Percentiles rank a stretch among this genome's conserved stretches.
phyloP scores from a whole-genome alignment of 2,329 filamentous ascomycete genomes.

The Cercospora zeae-maydis region DNA sequence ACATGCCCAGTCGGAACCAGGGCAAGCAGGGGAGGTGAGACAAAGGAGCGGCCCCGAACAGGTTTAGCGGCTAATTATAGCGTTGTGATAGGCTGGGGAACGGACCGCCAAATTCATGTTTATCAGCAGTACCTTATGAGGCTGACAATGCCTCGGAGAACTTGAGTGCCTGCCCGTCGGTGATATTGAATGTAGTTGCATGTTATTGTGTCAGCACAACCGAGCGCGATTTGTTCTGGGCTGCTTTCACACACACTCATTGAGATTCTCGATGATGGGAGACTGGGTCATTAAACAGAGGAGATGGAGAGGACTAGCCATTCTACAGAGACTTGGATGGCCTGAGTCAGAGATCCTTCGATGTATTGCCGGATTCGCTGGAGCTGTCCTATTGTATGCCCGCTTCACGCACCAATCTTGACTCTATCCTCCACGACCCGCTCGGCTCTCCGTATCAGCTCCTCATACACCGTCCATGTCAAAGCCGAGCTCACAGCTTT shows the following conservation, averaged over 20 bases:
- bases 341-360: not conserved
- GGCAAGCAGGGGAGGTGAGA: not conserved
- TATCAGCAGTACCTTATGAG: not conserved
- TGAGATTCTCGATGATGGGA: too few relatives aligned
- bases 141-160: not conserved
- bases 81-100: conserved; percentile 1
- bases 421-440: conserved; percentile 24
- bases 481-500: conserved; percentile 93
- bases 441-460: conserved; percentile 74
- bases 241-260: too few relatives aligned
- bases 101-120: not conserved
- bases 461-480: conserved; percentile 96
- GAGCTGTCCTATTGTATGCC: not conserved
- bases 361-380: not conserved
- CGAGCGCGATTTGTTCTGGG: too few relatives aligned
- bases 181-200: not conserved
- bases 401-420: not conserved
- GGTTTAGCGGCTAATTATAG: not conserved
- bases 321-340: not conserved
- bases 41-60: not conserved
- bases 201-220: too few relatives aligned
- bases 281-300: too few relatives aligned
- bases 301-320: too few relatives aligned
- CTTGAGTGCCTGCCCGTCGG: not conserved
- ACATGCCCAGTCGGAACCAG: not conserved